phyloP scores from a whole-genome alignment of 2,329 filamentous ascomycete species.

The Emydomyces testavorans region DNA sequence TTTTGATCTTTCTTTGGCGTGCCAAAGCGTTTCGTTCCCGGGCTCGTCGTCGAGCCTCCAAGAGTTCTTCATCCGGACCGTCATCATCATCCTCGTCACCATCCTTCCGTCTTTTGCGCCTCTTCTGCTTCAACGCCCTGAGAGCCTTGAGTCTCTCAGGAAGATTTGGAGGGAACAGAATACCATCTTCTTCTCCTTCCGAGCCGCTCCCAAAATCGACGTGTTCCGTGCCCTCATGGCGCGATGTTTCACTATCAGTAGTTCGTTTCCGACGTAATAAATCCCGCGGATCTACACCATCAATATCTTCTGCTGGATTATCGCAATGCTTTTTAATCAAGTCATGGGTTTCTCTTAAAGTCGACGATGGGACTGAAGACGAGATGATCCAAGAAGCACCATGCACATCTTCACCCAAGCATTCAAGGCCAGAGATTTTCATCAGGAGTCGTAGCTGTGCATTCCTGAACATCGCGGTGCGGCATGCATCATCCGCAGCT shows the following conservation, averaged over 20 bases:
- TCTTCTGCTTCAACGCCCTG: constrained; percentile 49
- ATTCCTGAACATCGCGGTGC: constrained; percentile 75
- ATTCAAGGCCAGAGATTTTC: constrained; percentile 59
- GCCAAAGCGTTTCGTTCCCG: constrained; percentile 60
- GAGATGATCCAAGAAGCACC: constrained; percentile 73
- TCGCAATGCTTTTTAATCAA: constrained; percentile 68
- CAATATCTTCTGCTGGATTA: constrained; percentile 63
- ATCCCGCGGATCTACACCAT: constrained; percentile 61
- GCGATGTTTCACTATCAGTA: constrained; percentile 28
- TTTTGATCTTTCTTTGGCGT: constrained; percentile 71
- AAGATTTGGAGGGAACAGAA: constrained; percentile 53
- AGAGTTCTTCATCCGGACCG: constrained; percentile 52
- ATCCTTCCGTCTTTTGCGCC: constrained; percentile 43
- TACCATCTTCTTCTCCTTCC: constrained; percentile 50
- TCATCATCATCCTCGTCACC: constrained; percentile 38
- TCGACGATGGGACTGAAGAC: constrained; percentile 48
- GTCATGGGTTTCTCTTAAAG: constrained; percentile 57
- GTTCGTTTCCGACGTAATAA: constrained; percentile 60
- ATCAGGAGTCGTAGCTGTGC: constrained; percentile 76
- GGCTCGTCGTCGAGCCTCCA: constrained; percentile 48
- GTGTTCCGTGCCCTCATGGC: constrained; percentile 30
- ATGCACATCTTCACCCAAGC: constrained; percentile 57
- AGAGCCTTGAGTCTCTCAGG: constrained; percentile 42
- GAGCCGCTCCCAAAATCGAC: constrained; percentile 60
- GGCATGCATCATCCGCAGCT: constrained; percentile 54